Evolutionary conservation across 2,329 filamentous ascomycete genomes (phyloP).

Genomic region (Aspergillus pseudonomiae): DNA sequence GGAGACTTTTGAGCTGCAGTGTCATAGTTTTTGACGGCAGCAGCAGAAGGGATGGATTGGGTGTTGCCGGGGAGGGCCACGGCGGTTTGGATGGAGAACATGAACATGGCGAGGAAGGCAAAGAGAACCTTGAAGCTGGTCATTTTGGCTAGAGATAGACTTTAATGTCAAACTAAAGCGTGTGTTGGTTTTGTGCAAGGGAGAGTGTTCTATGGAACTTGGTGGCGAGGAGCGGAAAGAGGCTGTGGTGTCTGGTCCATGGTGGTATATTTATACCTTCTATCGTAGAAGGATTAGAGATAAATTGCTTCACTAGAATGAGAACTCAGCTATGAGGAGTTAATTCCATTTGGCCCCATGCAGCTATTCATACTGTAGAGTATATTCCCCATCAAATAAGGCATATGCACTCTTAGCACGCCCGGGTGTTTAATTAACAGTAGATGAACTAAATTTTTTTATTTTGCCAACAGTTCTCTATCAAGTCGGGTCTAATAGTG

Average conservation of each 20-base stretch:
- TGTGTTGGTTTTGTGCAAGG: background rate
- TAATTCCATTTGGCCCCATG: background rate
- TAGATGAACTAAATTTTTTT: too few species aligned
- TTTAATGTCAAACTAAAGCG: background rate
- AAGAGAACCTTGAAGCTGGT: background rate
- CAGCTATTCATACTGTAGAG: background rate
- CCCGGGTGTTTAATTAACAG: too few species aligned
- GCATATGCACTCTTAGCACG: background rate
- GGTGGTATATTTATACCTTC: background rate
- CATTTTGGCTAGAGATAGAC: background rate
- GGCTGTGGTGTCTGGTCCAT: too few species aligned
- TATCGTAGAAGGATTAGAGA: background rate
- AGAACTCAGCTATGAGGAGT: background rate
- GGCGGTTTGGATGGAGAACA: background rate
- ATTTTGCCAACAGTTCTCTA: too few species aligned
- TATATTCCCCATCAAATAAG: background rate
- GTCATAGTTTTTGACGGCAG: background rate
- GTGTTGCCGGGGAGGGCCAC: background rate
- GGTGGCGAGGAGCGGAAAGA: background rate
- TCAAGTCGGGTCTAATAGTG: too few species aligned
- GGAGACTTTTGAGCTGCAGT: background rate
- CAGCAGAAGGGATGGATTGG: background rate
- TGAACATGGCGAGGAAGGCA: background rate
- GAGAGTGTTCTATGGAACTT: background rate
- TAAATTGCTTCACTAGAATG: background rate